Base-by-base conservation (phyloP, 345 rosid genomes). In the Punica granatum region DNA sequence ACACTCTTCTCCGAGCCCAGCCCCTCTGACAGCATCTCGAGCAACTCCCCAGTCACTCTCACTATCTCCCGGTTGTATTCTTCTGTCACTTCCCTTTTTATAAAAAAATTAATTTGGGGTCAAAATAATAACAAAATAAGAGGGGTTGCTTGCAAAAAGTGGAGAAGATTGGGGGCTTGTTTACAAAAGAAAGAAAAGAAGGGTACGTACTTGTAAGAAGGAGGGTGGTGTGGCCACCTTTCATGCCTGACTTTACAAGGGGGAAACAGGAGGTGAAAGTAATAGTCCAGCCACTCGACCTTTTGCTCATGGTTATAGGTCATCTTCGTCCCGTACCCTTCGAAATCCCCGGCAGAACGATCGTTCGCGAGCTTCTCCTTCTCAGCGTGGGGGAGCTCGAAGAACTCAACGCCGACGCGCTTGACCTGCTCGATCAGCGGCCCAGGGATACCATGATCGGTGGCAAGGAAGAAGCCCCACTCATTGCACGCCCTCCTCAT, bases 241-340 rank as follows among this genome's bases (percentile, higher is more conserved):
- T 78, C 67, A 26, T 67, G 72, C 36, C 65, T 77, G 65, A 80
- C 80, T 67, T 71, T 80, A 6, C 61, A 46, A 15, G 70, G 60
- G 23, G 86, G 89, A 2, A 80, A 63, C 67, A 74, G 66, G 4
- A 73, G 15, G 65, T 85, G 89, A 49, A 82, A 85, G 65, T 75
- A 75, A 62, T 85, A 80, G 28, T 85, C 89, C 43, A 78, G 16
- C 86, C 85, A 85, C 72, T 78, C 86, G 7, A 74, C 56, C 68
- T 82, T 82, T 60, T 80, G 70, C 1, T 79, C 82, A 31, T 21
- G 63, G 48, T 78, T 82, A 67, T 80, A 79, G 4, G 81, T 77
- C 86, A 82, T 78, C 67, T 80, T 85, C 0, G 82, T 82, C 14
- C 89, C 87, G 61, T 85, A 82, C 6, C 85, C 87, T 77, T 82